A percentile compares a stretch with the other conserved stretches of the same genome.
These are phyloP conservation scores for Trametes meyenii DNA, from an alignment of 768 basidiomycete species.

Conservation along the genomic window DNA sequence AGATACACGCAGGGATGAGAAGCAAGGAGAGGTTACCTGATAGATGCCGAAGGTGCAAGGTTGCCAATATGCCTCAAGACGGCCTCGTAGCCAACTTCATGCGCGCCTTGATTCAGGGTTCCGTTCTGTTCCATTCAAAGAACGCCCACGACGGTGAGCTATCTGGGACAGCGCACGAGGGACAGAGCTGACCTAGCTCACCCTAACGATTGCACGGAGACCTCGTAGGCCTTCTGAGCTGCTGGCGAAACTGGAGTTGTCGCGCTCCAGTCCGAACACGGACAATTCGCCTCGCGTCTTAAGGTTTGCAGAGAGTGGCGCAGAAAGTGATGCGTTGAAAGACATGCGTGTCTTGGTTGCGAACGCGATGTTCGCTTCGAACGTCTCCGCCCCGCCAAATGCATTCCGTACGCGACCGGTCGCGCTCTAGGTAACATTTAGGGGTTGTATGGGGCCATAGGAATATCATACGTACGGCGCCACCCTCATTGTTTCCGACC, in stretches of 20 bases:
- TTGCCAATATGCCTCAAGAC: conserved; percentile 74
- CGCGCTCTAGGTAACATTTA: conserved; percentile 54
- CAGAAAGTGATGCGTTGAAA: conserved; percentile 68
- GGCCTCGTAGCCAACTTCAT: conserved; percentile 86
- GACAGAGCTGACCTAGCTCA: conserved; percentile 60
- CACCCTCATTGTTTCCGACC: conserved; percentile 91
- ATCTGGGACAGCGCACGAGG: conserved; percentile 15
- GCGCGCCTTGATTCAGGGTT: conserved; percentile 43
- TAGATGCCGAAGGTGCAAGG: conserved; percentile 74
- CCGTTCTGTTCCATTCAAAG: conserved; percentile 26
- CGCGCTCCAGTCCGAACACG: conserved; percentile 75
- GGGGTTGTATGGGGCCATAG: background rate
- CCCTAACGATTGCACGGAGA: conserved; percentile 69
- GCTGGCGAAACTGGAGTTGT: conserved; percentile 79
- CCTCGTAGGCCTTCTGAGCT: conserved; percentile 68
- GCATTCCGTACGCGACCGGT: conserved; percentile 84
- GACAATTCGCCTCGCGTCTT: conserved; percentile 70
- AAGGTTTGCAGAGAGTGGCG: conserved; percentile 59
- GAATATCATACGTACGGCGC: conserved; percentile 62
- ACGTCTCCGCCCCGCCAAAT: conserved; percentile 88
- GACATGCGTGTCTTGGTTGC: conserved; percentile 89
- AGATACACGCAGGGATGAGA: background rate
- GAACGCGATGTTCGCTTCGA: conserved; percentile 80
- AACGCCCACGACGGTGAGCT: conserved; percentile 23
- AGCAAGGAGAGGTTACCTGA: conserved; percentile 58